Evolutionary conservation across 768 basidiomycete genomes (phyloP).

Genomic region (Phylloporus rhodoxanthus): DNA sequence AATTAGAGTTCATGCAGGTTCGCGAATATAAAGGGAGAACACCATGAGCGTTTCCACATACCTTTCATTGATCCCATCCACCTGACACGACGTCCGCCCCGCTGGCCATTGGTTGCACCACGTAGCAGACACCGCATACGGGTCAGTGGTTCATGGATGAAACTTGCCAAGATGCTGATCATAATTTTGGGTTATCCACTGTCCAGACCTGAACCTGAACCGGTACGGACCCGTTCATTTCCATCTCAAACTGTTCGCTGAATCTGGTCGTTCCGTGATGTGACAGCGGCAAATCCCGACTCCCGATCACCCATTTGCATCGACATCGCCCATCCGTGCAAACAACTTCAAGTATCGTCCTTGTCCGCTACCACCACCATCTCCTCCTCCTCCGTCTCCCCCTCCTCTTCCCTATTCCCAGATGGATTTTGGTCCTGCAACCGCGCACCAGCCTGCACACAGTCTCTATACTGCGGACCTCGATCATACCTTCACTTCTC

Average conservation of each 20-base stretch:
- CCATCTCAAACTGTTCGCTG: slow-evolving; percentile 31
- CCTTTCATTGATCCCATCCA: slow-evolving; percentile 1
- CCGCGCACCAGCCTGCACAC: slow-evolving; percentile 31
- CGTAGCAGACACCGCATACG: not conserved
- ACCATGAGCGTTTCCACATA: slow-evolving; percentile 6
- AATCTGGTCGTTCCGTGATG: slow-evolving; percentile 35
- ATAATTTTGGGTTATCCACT: slow-evolving; percentile 2
- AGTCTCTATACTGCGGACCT: slow-evolving; percentile 52
- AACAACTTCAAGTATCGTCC: slow-evolving; percentile 28
- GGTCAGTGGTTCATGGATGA: slow-evolving; percentile 19
- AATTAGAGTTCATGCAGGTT: slow-evolving; percentile 30
- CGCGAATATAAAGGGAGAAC: slow-evolving; percentile 27
- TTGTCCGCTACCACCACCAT: slow-evolving; percentile 32
- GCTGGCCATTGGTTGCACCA: not conserved
- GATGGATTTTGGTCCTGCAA: slow-evolving; percentile 47
- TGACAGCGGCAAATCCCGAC: slow-evolving; percentile 49
- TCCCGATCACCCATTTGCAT: slow-evolving; percentile 47
- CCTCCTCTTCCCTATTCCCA: slow-evolving; percentile 34
- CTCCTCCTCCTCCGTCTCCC: slow-evolving; percentile 28
- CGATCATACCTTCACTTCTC: slow-evolving; percentile 49
- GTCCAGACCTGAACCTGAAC: slow-evolving; percentile 6
- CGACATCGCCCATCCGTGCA: slow-evolving; percentile 32
- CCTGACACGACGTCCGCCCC: not conserved
- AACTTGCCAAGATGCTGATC: slow-evolving; percentile 18
- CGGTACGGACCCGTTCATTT: slow-evolving; percentile 28